phyloP scores from a whole-genome alignment of 768 basidiomycete species.

The Leccinum arenicola region DNA sequence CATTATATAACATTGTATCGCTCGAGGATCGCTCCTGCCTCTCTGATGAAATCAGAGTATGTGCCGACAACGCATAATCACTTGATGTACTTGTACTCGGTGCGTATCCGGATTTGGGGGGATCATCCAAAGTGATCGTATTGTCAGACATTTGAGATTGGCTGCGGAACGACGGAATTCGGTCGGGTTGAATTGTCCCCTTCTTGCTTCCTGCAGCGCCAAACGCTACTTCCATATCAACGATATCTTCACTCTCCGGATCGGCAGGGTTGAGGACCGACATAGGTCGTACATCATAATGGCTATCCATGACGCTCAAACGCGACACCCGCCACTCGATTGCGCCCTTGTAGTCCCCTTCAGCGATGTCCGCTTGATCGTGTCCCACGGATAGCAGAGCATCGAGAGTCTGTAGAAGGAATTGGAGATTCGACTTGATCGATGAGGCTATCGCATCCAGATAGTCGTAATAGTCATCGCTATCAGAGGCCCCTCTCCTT shows the following conservation, averaged over 20 bases:
- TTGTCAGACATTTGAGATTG: conserved; percentile 35
- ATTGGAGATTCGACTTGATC: conserved; percentile 53
- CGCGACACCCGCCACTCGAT: conserved; percentile 79
- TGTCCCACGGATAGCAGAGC: conserved; percentile 60
- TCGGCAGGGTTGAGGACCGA: conserved; percentile 38
- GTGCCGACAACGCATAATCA: conserved; percentile 25
- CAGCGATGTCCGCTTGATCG: conserved; percentile 67
- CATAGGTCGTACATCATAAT: conserved; percentile 43
- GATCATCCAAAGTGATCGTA: conserved; percentile 33
- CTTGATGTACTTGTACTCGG: conserved; percentile 22
- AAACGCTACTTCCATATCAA: conserved; percentile 57
- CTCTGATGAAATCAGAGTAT: conserved; percentile 27
- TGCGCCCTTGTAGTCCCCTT: conserved; percentile 69
- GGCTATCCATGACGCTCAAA: conserved; percentile 55
- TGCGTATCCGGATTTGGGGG: conserved; percentile 15
- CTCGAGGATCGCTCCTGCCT: conserved; percentile 17
- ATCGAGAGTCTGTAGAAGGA: conserved; percentile 60
- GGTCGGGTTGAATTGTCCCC: conserved; percentile 21
- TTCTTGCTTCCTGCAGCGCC: conserved; percentile 36
- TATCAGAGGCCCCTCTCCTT: conserved; percentile 10
- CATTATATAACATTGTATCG: conserved; percentile 22
- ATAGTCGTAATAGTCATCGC: conserved; percentile 35
- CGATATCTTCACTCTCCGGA: conserved; percentile 48
- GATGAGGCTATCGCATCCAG: conserved; percentile 50
- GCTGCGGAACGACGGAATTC: conserved; percentile 29